Evolutionary conservation across 257 asterid genomes (phyloP).

Genomic region (Jacaranda mimosifolia): DNA sequence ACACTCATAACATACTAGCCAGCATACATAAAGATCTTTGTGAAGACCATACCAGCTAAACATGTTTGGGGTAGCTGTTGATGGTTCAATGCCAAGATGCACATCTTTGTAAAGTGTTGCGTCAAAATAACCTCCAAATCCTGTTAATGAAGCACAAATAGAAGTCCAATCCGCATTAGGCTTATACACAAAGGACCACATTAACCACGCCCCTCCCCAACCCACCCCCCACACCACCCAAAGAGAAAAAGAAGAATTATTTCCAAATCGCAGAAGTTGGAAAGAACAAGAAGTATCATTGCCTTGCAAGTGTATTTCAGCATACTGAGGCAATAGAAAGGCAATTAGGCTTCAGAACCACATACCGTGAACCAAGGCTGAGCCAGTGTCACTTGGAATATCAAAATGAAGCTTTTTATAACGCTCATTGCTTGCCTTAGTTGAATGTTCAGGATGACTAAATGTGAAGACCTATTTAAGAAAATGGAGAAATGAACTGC

Average conservation of each 20-base stretch:
- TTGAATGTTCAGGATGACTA: slow-evolving; percentile 76
- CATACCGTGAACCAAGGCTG: slow-evolving; percentile 92
- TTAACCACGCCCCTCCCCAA: neutral
- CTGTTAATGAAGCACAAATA: slow-evolving; percentile 46
- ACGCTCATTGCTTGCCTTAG: slow-evolving; percentile 71
- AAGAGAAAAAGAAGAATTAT: neutral
- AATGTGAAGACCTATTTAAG: slow-evolving; percentile 84
- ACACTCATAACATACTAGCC: neutral
- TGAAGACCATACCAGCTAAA: slow-evolving; percentile 80
- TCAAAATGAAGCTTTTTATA: slow-evolving; percentile 77
- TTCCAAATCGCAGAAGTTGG: slow-evolving; percentile 4
- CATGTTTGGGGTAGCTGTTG: slow-evolving; percentile 95
- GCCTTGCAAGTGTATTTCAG: slow-evolving; percentile 6
- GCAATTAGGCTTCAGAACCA: slow-evolving; percentile 23
- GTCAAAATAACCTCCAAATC: slow-evolving; percentile 97
- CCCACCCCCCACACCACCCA: neutral
- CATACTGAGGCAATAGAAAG: slow-evolving; percentile 16
- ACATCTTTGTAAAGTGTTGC: slow-evolving; percentile 92
- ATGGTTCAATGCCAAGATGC: slow-evolving; percentile 96
- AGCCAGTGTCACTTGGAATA: slow-evolving; percentile 79
- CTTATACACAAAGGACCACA: neutral
- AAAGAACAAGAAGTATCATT: neutral
- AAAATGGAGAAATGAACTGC: slow-evolving; percentile 38
- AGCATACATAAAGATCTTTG: neutral
- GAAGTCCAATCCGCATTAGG: slow-evolving; percentile 19